Percentiles rank a stretch among this genome's conserved stretches.
These are phyloP conservation scores for Helotiales sp. DNA, from an alignment of 2,329 filamentous ascomycete genomes.

Conservation along the genomic window DNA sequence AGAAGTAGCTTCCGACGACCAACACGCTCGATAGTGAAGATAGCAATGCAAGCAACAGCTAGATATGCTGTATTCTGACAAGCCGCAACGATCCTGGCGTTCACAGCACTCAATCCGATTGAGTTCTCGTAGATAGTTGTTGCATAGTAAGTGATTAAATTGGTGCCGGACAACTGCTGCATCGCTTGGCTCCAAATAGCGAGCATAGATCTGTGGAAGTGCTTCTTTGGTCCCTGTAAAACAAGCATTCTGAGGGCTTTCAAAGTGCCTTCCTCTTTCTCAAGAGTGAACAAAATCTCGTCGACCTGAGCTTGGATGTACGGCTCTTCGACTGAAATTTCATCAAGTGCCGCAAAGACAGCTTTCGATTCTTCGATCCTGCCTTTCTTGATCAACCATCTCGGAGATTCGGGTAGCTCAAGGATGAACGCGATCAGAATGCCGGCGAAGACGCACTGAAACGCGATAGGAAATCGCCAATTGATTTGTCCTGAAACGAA, in stretches of 20 bases:
- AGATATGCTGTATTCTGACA: constrained; percentile 39
- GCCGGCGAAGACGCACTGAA: background rate
- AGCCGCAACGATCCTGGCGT: background rate
- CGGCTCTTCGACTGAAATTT: background rate
- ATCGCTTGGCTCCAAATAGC: background rate
- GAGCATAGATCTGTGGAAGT: background rate
- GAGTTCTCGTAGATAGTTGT: background rate
- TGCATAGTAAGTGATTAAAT: background rate
- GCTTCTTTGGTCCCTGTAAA: background rate
- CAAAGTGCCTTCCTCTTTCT: background rate
- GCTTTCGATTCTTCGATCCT: background rate
- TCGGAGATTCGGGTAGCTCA: background rate
- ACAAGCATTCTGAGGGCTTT: background rate
- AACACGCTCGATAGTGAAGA: constrained; percentile 52
- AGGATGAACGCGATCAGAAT: background rate
- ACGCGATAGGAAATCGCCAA: background rate
- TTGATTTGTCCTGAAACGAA: no score
- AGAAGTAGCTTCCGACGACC: constrained; percentile 73
- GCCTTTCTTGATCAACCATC: background rate
- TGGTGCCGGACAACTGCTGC: background rate
- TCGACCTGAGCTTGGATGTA: background rate
- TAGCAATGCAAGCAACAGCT: constrained; percentile 38
- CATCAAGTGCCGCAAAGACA: background rate
- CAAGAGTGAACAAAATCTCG: background rate
- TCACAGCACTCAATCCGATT: background rate